phyloP scores from a whole-genome alignment of 345 rosid species.

The Lumnitzera racemosa region DNA sequence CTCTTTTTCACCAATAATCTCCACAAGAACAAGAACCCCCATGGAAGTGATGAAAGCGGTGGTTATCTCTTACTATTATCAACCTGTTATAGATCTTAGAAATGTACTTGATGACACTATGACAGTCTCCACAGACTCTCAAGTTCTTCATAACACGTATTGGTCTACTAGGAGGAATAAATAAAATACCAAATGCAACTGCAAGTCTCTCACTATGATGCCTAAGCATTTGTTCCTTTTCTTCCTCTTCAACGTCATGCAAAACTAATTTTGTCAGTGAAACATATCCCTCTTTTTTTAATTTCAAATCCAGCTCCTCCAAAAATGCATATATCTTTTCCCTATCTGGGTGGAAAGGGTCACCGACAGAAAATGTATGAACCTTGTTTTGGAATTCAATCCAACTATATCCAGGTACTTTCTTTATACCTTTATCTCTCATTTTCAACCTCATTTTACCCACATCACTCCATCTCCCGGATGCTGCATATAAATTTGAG shows the following conservation, averaged over 20 bases:
- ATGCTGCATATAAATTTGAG: constrained; percentile 26
- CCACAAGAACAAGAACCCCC: constrained; percentile 31
- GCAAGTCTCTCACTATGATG: constrained; percentile 31
- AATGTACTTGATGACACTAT: constrained; percentile 23
- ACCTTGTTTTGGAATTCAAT: constrained; percentile 23
- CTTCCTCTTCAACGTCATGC: constrained; percentile 21
- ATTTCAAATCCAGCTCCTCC: constrained; percentile 16
- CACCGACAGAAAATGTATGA: constrained; percentile 27
- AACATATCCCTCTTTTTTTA: constrained; percentile 25
- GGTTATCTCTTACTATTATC: constrained; percentile 26
- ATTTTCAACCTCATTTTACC: constrained; percentile 22
- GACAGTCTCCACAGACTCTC: constrained; percentile 29
- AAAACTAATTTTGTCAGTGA: constrained; percentile 20
- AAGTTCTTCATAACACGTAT: constrained; percentile 30
- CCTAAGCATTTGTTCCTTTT: constrained; percentile 28
- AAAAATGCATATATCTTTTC: constrained; percentile 22
- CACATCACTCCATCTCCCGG: constrained; percentile 25
- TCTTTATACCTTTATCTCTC: constrained; percentile 22
- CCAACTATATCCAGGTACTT: constrained; percentile 30
- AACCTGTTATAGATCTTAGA: constrained; percentile 19
- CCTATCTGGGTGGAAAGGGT: constrained; percentile 23
- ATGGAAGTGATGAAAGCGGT: constrained; percentile 28
- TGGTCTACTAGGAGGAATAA: constrained; percentile 23
- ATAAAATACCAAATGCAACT: constrained; percentile 29
- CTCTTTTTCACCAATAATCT: constrained; percentile 24